Conservation (phyloP, 208 protist genomes). For the Angomonas ambiguus region DNA sequence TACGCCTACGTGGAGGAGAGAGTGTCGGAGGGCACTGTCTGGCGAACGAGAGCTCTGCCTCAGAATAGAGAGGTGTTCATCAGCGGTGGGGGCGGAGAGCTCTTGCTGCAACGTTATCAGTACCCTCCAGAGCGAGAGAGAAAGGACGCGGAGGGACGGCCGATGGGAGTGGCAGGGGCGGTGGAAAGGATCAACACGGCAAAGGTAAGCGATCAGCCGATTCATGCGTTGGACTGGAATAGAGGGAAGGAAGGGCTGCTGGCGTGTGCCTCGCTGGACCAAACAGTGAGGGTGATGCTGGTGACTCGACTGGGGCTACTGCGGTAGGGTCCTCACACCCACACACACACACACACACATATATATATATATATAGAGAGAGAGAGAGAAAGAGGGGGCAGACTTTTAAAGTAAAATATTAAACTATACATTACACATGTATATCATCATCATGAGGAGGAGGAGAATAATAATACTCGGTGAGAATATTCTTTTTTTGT, state of each 20-base stretch:
- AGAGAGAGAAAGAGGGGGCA: too few species aligned
- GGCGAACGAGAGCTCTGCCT: conserved; percentile 79
- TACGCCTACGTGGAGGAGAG: conserved; percentile 88
- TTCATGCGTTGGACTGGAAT: conserved; percentile 87
- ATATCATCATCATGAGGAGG: too few species aligned
- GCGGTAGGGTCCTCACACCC: conserved; percentile 8
- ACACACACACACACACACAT: conserved; percentile 6
- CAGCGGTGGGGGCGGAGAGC: conserved; percentile 77
- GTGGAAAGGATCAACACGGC: conserved; percentile 81
- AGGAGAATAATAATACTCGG: too few species aligned
- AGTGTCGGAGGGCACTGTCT: conserved; percentile 81
- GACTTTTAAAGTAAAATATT: too few species aligned
- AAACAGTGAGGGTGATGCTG: conserved; percentile 82
- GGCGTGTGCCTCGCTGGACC: conserved; percentile 82
- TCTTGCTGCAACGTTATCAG: conserved; percentile 86
- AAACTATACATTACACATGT: too few species aligned
- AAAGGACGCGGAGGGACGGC: conserved; percentile 61
- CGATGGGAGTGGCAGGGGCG: conserved; percentile 70
- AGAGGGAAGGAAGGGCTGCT: conserved; percentile 72
- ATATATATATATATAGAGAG: too few species aligned
- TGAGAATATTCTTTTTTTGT: too few species aligned
- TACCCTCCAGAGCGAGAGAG: conserved; percentile 83
- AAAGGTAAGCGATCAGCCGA: conserved; percentile 83
- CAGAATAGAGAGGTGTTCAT: conserved; percentile 92
- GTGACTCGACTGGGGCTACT: conserved; percentile 79